A percentile compares a stretch with the other conserved stretches of the same genome.
phyloP scores from a whole-genome alignment of 2,329 filamentous ascomycete species.

The Penicillium oxalicum region DNA sequence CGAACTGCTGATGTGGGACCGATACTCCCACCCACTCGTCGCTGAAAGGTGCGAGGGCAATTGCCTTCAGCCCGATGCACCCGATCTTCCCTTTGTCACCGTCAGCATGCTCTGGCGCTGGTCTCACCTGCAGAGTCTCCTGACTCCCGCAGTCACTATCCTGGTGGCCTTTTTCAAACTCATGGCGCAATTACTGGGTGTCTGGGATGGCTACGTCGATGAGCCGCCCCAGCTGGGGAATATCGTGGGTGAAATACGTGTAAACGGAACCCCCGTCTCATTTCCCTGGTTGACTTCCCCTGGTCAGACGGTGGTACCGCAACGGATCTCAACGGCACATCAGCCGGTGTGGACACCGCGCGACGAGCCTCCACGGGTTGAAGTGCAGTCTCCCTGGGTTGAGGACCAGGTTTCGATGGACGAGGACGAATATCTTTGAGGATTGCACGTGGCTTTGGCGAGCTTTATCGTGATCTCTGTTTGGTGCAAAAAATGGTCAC shows the following conservation, averaged over 20 bases:
- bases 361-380: conserved; percentile 5
- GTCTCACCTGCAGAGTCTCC: conserved; percentile 32
- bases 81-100: conserved; percentile 50
- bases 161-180: conserved; percentile 27
- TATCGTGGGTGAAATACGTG: conserved; percentile 26
- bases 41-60: conserved; percentile 46
- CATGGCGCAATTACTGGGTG: conserved; percentile 32
- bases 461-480: neutral
- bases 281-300: conserved; percentile 18
- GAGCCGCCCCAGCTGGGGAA: conserved; percentile 19
- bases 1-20: conserved; percentile 46
- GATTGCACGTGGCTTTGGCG: neutral
- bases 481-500: neutral
- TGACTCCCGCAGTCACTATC: conserved; percentile 28
- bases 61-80: conserved; percentile 48
- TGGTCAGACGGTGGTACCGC: conserved; percentile 9
- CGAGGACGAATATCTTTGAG: conserved; percentile 28
- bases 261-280: conserved; percentile 24
- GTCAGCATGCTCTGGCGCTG: conserved; percentile 50
- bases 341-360: conserved; percentile 16
- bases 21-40: conserved; percentile 48
- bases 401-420: conserved; percentile 26
- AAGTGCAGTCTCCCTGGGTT: conserved; percentile 6
- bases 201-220: conserved; percentile 41
- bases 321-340: conserved; percentile 2